phyloP scores from a whole-genome alignment of 768 basidiomycete species.

The Rubroboletus satanas region DNA sequence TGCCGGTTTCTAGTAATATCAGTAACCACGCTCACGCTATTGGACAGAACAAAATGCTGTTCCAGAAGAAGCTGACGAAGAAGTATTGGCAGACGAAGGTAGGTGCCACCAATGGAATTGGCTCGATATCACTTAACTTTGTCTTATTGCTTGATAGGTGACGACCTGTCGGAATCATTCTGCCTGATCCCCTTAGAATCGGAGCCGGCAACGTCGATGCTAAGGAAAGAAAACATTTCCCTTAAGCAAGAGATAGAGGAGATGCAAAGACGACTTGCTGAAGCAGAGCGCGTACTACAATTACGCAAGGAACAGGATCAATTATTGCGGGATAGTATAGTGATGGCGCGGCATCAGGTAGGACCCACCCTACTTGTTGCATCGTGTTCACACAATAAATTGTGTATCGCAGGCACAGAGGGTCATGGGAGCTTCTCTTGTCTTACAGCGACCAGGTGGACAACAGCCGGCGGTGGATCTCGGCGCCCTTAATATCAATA shows the following conservation, averaged over 20 bases:
- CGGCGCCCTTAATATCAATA: constrained; percentile 53
- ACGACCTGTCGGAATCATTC: constrained; percentile 78
- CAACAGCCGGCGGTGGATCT: constrained; percentile 47
- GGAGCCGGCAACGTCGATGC: constrained; percentile 43
- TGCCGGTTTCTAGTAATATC: neutral
- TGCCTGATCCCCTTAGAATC: constrained; percentile 65
- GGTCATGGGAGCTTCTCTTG: constrained; percentile 66
- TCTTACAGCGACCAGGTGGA: constrained; percentile 44
- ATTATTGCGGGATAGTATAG: constrained; percentile 77
- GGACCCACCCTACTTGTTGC: constrained; percentile 7
- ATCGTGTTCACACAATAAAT: constrained; percentile 2
- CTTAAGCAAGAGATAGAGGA: constrained; percentile 60
- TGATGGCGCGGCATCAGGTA: constrained; percentile 65
- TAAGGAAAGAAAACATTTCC: constrained; percentile 64
- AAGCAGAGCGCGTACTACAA: constrained; percentile 61
- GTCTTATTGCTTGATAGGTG: constrained; percentile 36
- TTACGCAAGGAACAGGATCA: constrained; percentile 75
- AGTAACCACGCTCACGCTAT: constrained; percentile 7
- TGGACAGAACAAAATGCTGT: constrained; percentile 17
- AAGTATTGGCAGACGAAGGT: constrained; percentile 64
- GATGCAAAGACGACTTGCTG: constrained; percentile 54
- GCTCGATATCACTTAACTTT: constrained; percentile 1
- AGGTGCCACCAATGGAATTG: constrained; percentile 5
- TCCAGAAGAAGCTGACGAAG: constrained; percentile 55
- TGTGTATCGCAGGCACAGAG: constrained; percentile 60